Base-by-base conservation (phyloP, 2,329 filamentous ascomycete species). In the Phialophora chinensis region DNA sequence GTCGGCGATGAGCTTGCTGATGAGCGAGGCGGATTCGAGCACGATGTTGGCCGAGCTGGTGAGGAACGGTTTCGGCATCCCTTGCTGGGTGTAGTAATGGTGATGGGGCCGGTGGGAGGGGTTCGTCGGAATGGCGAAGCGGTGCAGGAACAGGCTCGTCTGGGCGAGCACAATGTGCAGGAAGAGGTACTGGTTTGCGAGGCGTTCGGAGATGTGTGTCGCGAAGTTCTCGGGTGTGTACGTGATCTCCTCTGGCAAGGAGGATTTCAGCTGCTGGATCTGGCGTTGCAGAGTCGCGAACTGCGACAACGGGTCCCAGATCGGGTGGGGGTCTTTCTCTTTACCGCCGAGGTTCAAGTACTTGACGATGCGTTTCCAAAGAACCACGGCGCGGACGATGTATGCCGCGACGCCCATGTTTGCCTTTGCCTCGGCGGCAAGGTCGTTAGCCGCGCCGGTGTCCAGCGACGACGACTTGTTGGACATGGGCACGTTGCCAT, bases 361-460 rank as follows among this genome's bases (percentile, higher is more conserved):
- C 68, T 90, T 90, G 72, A 97, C 91, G 57, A 97, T 89, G 57
- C 89, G 88, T 4, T 95, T 95, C 93, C 94, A 98, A 35, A 97
- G 82, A 1, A 93, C 88, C 68, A 98, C 91, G 2, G 90, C 85
- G 23, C 91, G 88, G 68, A 98, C 90, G 74, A 95, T 91, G 77
- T 96, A 97, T 11, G 94, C 93, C 1, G 93, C 91, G 4, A 96
- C 92, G 2, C 94, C 95, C 93, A 98, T 96, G 74, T 97, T 97
- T 7, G 91, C 88, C 73, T 85, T 88, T 33, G 67, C 71, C 49
- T 71, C 69, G 25, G 66, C 67, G 20, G 65, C 58, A 3, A 55
- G 52, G 44, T 66, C 67, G 61, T 25, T 59, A 3, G 54, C 49
- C 10, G 38, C 53, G 70, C 91, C 86, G 33, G 84, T 84, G 23